Evolutionary conservation across 129 eudicot genomes (phyloP), one percentile per base, ranked within the genome.

Genomic region (Ambrosia trifida): DNA sequence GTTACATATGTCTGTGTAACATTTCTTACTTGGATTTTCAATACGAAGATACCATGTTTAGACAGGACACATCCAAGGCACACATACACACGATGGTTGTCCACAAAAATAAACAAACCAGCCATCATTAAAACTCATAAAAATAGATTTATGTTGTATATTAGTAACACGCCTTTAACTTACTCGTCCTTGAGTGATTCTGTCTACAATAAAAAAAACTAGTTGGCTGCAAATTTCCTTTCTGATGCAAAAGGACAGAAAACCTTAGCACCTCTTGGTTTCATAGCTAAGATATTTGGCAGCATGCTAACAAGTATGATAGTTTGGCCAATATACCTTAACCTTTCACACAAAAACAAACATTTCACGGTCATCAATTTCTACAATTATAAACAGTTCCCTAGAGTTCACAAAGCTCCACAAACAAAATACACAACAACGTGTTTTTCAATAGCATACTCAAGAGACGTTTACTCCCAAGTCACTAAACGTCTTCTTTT

Each of bases 201-300:
- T n/a, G n/a, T n/a, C n/a, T n/a, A n/a, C n/a, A n/a, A n/a, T n/a
- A n/a, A n/a, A n/a, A n/a, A n/a, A n/a, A 18, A 20, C 62, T 56
- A 56, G 35, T 20, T 56, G 62, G 62, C 62, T 20, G 11, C 11
- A 9, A 7, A 19, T 19, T 53, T 53, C 32, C 9, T 53, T 53
- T 19, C 8, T 54, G 12, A 20, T 54, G 33, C 33, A 12, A 18
- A 40, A 35, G n/a, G 12, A 8, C 9, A 65, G 52, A 40, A 43
- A 53, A 9, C 28, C 35, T 14, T 56, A 20, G 36, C 62, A 20
- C 19, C 6, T 11, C 35, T 56, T 20, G 38, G 3, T 44, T 44
- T 65, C 28, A 24, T 38, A 4, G 5, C 54, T 65, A 65, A 65
- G 40, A 65, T 44, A 43, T 65, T 65, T 41, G 9, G 51, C 35